A percentile compares a stretch with the other conserved stretches of the same genome.
phyloP scores from a whole-genome alignment of 495 filamentous ascomycete genomes.

The Hypomontagnella submonticulosa region DNA sequence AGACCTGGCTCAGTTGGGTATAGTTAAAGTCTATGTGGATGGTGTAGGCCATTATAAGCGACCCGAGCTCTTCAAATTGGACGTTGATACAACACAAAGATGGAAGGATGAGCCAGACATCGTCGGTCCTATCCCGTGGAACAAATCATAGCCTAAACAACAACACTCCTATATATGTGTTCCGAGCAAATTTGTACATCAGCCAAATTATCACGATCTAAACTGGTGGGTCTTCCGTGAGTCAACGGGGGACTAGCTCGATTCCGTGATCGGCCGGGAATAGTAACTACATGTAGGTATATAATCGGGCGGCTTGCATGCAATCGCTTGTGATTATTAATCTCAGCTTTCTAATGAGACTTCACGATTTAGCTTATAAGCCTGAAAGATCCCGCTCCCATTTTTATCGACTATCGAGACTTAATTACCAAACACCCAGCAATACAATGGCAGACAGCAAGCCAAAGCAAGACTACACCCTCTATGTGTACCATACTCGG shows the following conservation, averaged over 20 bases:
- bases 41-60: slow-evolving; percentile 54
- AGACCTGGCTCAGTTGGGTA: slow-evolving; percentile 51
- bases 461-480: slow-evolving; percentile 9
- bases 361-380: too few relatives aligned
- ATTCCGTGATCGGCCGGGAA: slow-evolving; percentile 30
- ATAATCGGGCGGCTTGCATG: background rate
- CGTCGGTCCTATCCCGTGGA: slow-evolving; percentile 42
- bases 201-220: background rate
- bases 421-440: background rate
- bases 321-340: background rate
- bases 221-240: slow-evolving; percentile 25
- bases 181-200: background rate
- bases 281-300: slow-evolving; percentile 5
- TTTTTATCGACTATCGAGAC: background rate
- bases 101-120: slow-evolving; percentile 52
- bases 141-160: slow-evolving; percentile 10
- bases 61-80: slow-evolving; percentile 52
- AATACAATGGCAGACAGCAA: slow-evolving; percentile 28
- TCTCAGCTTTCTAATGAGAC: too few relatives aligned
- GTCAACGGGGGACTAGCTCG: slow-evolving; percentile 5
- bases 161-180: background rate
- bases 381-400: background rate
- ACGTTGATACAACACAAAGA: slow-evolving; percentile 45
- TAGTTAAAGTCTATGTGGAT: slow-evolving; percentile 56
- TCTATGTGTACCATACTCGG: slow-evolving; percentile 42